phyloP scores from a whole-genome alignment of 306 rosid species.

The Cucumis melo region DNA sequence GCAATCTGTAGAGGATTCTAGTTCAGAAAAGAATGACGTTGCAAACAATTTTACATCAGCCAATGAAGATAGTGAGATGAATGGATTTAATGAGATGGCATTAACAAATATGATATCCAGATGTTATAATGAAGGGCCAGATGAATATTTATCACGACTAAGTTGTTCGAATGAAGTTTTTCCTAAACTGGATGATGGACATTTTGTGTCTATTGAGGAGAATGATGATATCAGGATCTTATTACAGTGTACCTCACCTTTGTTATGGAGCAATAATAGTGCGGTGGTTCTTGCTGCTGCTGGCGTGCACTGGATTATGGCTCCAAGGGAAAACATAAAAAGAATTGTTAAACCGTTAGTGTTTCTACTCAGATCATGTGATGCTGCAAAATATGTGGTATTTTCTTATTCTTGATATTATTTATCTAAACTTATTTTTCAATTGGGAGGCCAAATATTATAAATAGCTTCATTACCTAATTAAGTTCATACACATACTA shows the following conservation, averaged over 20 bases:
- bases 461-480: background rate
- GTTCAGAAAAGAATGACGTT: conserved; percentile 25
- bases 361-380: conserved; percentile 73
- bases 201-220: conserved; percentile 37
- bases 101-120: conserved; percentile 42
- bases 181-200: conserved; percentile 36
- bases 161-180: conserved; percentile 32
- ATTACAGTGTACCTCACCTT: conserved; percentile 79
- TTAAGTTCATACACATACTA: background rate
- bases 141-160: conserved; percentile 74
- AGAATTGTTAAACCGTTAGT: conserved; percentile 76
- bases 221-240: conserved; percentile 70
- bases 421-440: background rate
- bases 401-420: conserved; percentile 8
- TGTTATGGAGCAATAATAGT: conserved; percentile 91
- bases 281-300: conserved; percentile 97
- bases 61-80: conserved; percentile 28
- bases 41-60: conserved; percentile 11
- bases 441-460: background rate
- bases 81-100: conserved; percentile 28
- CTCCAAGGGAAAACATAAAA: conserved; percentile 44
- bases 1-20: conserved; percentile 18
- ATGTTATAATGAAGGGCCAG: conserved; percentile 87
- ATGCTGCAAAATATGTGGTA: conserved; percentile 85
- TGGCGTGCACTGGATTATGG: conserved; percentile 92